These are phyloP conservation scores for Collybia mongolica DNA, from an alignment of 768 basidiomycete species.

Conservation along the genomic window DNA sequence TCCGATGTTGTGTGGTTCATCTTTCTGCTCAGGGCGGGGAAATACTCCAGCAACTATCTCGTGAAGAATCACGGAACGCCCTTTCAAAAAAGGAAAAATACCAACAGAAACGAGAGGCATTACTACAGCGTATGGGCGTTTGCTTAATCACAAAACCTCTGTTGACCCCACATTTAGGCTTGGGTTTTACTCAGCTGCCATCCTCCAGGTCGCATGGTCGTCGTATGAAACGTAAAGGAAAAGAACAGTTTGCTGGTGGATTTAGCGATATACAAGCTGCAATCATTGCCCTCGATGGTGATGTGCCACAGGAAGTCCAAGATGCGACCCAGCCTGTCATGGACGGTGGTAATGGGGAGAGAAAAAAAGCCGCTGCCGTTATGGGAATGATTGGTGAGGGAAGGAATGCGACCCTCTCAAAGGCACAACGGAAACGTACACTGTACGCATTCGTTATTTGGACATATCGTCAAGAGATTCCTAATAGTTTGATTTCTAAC, in stretches of 20 bases:
- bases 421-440: slow-evolving; percentile 62
- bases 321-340: slow-evolving; percentile 13
- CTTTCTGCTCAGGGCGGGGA: slow-evolving; percentile 25
- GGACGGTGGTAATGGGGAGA: slow-evolving; percentile 13
- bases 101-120: slow-evolving; percentile 62
- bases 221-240: slow-evolving; percentile 68
- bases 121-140: slow-evolving; percentile 55
- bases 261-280: slow-evolving; percentile 50
- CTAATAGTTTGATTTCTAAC: slow-evolving; percentile 2
- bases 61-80: slow-evolving; percentile 19
- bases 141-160: background rate
- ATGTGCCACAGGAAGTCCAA: slow-evolving; percentile 15
- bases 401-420: slow-evolving; percentile 53
- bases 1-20: slow-evolving; percentile 6
- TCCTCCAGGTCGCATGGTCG: slow-evolving; percentile 75
- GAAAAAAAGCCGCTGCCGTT: slow-evolving; percentile 25
- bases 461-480: background rate
- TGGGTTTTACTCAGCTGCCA: slow-evolving; percentile 48
- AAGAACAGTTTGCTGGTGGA: slow-evolving; percentile 54
- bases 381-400: slow-evolving; percentile 68
- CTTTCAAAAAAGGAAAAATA: slow-evolving; percentile 69
- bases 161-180: slow-evolving; percentile 26
- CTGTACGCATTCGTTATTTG: slow-evolving; percentile 46
- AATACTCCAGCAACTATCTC: slow-evolving; percentile 36
- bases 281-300: slow-evolving; percentile 52